A percentile compares a stretch with the other conserved stretches of the same genome.
phyloP scores from a whole-genome alignment of 371 early-diverging fungal species.

The Rhizopus arrhizus region DNA sequence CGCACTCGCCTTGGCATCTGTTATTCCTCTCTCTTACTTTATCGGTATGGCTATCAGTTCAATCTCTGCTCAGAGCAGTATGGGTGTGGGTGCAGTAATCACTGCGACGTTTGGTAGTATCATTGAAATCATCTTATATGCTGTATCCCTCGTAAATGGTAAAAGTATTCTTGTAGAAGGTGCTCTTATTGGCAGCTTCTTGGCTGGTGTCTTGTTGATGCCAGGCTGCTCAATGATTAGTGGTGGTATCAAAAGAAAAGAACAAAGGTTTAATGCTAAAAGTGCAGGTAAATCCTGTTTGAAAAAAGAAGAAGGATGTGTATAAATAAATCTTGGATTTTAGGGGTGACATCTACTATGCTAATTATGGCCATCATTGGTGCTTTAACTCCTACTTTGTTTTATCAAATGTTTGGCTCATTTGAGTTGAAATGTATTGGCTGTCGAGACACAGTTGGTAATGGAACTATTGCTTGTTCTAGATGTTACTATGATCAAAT shows the following conservation, averaged over 20 bases:
- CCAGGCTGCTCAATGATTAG: constrained; percentile 95
- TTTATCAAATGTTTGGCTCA: constrained; percentile 90
- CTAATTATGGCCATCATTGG: constrained; percentile 93
- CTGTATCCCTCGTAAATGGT: constrained; percentile 85
- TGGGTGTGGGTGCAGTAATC: constrained; percentile 92
- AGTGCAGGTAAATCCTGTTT: constrained; percentile 67
- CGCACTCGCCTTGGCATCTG: constrained; percentile 75
- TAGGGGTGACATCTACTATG: constrained; percentile 86
- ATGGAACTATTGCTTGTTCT: constrained; percentile 51
- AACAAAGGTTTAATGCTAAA: constrained; percentile 92
- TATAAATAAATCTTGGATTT: constrained; percentile 19
- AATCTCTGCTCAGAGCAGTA: constrained; percentile 90
- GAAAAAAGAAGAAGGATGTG: not conserved
- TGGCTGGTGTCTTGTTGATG: constrained; percentile 87
- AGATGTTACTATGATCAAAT: constrained; percentile 68
- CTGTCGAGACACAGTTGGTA: constrained; percentile 44
- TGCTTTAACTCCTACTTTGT: constrained; percentile 91
- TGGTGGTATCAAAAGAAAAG: constrained; percentile 87
- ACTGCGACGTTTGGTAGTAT: constrained; percentile 98
- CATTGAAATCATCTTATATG: constrained; percentile 92
- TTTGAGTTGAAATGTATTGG: constrained; percentile 63
- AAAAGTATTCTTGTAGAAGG: constrained; percentile 91
- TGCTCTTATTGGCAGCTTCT: constrained; percentile 87
- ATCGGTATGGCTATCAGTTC: constrained; percentile 96
- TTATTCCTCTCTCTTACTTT: constrained; percentile 92